Base-by-base conservation (phyloP, 257 asterid species). In the Solanum piurae region DNA sequence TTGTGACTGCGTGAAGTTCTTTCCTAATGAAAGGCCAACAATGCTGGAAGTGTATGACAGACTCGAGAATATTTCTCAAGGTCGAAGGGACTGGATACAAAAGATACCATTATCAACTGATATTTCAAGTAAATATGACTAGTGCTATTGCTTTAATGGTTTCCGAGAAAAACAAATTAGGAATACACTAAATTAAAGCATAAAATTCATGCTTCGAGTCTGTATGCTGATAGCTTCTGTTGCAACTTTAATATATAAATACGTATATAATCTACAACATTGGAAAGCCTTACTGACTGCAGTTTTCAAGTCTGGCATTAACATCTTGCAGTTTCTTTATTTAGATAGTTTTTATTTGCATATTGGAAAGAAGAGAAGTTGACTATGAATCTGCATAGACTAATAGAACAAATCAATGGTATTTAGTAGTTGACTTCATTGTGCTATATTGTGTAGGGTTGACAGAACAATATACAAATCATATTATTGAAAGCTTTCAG, bases 11-110 rank as follows among this genome's bases (percentile, higher is more conserved):
- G 69, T 89, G n/a, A 77, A 40, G 27, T 77, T 83, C 29, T 64
- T 80, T 87, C 91, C 88, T n/a, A 83, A 37, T 29, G 79, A 69
- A 49, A 55, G 91, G 36, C 91, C 91, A 79, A 84, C 86, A 9
- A 89, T 89, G 90, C 60, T 83, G 62, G 88, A 90, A 86, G 90
- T 88, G 3, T 58, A 77, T 36, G 87, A 55, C 64, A 83, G 46
- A 18, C 10, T 87, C 75, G 40, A 36, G 7, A 46, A 52, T 27
- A 10, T 80, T 27, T 62, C 76, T 25, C 66, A 77, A 37, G 84
- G 38, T 27, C 64, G 37, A 42, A 77, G 25, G 60, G 84, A 42
- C 37, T 42, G 84, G 25, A 25, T 77, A 14, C 38, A 18, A 8
- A 25, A 7, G 7, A 25, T 44, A 8, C 84, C 84, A 44, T 7